These are phyloP conservation scores for Haberlea rhodopensis DNA, from an alignment of 257 asterid genomes.

Conservation along the genomic window DNA sequence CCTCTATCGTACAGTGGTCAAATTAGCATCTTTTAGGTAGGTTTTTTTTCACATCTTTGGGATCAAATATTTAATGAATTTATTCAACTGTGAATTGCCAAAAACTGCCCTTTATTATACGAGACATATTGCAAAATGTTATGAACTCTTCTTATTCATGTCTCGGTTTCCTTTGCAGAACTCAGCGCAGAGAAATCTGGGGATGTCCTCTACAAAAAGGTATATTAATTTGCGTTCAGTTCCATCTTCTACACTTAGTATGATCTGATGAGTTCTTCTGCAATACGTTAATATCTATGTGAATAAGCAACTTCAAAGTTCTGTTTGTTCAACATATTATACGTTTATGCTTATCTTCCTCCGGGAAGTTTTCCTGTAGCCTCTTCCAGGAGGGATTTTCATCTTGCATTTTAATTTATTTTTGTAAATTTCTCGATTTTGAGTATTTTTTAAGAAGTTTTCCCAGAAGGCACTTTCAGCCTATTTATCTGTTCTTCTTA, in stretches of 20 bases:
- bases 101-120: neutral
- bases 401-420: too few relatives aligned
- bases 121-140: neutral
- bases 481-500: neutral
- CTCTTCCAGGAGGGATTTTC: too few relatives aligned
- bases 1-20: neutral
- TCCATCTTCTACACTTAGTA: constrained; percentile 18
- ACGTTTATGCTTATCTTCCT: too few relatives aligned
- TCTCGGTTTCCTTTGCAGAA: constrained; percentile 48
- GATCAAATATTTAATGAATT: too few relatives aligned
- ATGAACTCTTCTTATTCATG: neutral
- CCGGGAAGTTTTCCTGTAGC: too few relatives aligned
- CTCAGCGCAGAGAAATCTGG: constrained; percentile 95
- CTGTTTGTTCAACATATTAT: too few relatives aligned
- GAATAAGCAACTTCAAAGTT: too few relatives aligned
- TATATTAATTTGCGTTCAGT: constrained; percentile 29
- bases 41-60: neutral
- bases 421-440: too few relatives aligned
- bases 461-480: neutral
- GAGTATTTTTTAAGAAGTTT: too few relatives aligned
- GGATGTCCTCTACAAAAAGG: constrained; percentile 98
- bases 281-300: constrained; percentile 9
- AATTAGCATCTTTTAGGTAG: neutral
- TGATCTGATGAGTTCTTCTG: constrained; percentile 2
- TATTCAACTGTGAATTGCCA: neutral